These are phyloP conservation scores for Yarrowia hollandica DNA, from an alignment of 805 yeast genomes.

Conservation along the genomic window DNA sequence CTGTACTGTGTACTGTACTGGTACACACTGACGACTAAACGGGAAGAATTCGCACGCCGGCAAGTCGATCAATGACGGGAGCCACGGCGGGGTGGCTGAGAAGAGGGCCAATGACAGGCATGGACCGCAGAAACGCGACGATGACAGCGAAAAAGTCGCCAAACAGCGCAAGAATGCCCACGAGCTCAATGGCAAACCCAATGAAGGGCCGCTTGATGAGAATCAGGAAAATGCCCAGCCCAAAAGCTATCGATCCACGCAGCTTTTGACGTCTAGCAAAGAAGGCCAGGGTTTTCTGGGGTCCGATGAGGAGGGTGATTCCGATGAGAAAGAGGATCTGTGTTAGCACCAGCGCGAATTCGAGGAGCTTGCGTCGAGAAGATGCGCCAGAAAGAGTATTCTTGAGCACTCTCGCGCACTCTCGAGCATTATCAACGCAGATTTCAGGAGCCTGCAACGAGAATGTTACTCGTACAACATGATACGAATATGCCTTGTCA, in stretches of 20 bases:
- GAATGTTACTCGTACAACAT: no score
- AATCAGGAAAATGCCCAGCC: conserved; percentile 72
- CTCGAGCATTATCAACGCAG: no score
- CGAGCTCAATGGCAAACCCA: conserved; percentile 80
- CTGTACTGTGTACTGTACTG: not conserved
- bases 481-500: no score
- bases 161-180: conserved; percentile 88
- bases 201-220: conserved; percentile 72
- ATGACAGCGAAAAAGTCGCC: conserved; percentile 93
- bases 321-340: conserved; percentile 67
- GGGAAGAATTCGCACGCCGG: conserved; percentile 69
- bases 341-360: conserved; percentile 45
- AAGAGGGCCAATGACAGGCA: conserved; percentile 85
- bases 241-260: conserved; percentile 81
- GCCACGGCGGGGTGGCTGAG: conserved; percentile 80
- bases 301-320: conserved; percentile 80
- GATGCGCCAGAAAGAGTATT: no score
- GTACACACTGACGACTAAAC: conserved; percentile 43
- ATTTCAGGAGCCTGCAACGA: no score
- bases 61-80: conserved; percentile 65
- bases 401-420: no score
- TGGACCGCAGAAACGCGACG: conserved; percentile 77
- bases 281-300: conserved; percentile 75
- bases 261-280: conserved; percentile 85
- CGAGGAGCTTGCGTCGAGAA: no score